Evolutionary conservation across 257 asterid species (phyloP).

Genomic region (Solanum ahanhuiri): DNA sequence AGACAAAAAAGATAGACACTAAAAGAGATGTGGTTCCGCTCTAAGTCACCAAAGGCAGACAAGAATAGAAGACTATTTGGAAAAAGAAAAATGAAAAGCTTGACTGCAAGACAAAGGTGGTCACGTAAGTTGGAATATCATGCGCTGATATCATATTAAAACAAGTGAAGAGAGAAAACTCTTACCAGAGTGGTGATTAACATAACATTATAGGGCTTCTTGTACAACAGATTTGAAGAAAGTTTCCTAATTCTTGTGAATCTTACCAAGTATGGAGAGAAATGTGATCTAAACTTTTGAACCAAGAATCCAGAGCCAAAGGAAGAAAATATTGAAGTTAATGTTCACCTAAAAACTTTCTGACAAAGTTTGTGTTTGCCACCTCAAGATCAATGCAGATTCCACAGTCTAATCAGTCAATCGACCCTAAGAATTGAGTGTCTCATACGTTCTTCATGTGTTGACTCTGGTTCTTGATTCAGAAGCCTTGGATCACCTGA

Average conservation of each 20-base stretch:
- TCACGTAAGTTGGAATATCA: background rate
- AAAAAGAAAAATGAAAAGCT: too few relatives aligned
- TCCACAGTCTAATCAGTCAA: background rate
- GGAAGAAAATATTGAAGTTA: background rate
- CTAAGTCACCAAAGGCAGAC: background rate
- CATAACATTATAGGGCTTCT: background rate
- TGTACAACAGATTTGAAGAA: background rate
- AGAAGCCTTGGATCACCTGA: background rate
- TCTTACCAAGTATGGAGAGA: background rate
- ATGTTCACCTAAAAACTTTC: background rate
- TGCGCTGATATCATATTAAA: background rate
- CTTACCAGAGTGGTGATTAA: background rate
- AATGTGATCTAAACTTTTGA: background rate
- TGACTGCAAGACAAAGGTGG: background rate
- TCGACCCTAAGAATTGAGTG: background rate
- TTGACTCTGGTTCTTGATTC: background rate
- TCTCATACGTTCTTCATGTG: background rate
- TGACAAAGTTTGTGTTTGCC: background rate
- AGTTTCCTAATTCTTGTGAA: background rate
- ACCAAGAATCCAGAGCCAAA: background rate
- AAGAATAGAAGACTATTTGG: background rate
- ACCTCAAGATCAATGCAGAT: background rate
- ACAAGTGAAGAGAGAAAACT: background rate
- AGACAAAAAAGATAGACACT: background rate
- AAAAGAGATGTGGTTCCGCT: background rate